Evolutionary conservation across 164 flowering plant genomes (phyloP).

Genomic region (Protea cynaroides): DNA sequence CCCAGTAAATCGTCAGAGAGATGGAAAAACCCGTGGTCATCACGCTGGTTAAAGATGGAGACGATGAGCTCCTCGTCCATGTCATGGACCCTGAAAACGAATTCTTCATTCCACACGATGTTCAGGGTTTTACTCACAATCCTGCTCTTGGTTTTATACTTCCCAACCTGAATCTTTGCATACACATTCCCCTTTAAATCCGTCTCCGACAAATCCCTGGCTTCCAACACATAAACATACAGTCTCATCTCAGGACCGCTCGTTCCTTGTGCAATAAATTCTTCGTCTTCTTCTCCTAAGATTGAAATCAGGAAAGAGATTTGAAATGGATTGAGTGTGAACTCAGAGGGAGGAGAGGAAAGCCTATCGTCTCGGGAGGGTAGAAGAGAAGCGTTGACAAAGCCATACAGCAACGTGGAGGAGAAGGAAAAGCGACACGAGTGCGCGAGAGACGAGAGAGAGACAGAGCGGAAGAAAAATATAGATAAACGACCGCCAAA

Average conservation of each 20-base stretch:
- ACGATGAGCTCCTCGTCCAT: conserved; percentile 50
- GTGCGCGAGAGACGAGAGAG: too few species aligned
- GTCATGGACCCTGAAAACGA: conserved; percentile 51
- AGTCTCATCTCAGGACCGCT: conserved; percentile 41
- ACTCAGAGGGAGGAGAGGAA: conserved; percentile 5
- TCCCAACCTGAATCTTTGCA: conserved; percentile 58
- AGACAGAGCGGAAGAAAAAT: too few species aligned
- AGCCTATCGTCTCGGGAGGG: conserved; percentile 29
- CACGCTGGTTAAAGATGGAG: conserved; percentile 30
- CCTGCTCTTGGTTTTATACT: conserved; percentile 46
- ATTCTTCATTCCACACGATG: conserved; percentile 83
- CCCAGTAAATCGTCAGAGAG: conserved; percentile 44
- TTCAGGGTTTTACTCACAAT: conserved; percentile 26
- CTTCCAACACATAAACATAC: conserved; percentile 65
- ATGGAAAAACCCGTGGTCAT: conserved; percentile 24
- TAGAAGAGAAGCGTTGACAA: too few species aligned
- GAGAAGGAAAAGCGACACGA: too few species aligned
- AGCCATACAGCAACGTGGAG: too few species aligned
- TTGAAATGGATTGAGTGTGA: neutral
- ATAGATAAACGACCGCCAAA: too few species aligned
- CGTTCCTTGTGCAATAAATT: too few species aligned
- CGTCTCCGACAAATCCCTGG: conserved; percentile 34
- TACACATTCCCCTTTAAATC: conserved; percentile 20
- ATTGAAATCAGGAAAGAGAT: neutral
- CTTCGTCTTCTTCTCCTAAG: too few species aligned